phyloP scores from a whole-genome alignment of 441 rosid species.

The Kokia cookei region DNA sequence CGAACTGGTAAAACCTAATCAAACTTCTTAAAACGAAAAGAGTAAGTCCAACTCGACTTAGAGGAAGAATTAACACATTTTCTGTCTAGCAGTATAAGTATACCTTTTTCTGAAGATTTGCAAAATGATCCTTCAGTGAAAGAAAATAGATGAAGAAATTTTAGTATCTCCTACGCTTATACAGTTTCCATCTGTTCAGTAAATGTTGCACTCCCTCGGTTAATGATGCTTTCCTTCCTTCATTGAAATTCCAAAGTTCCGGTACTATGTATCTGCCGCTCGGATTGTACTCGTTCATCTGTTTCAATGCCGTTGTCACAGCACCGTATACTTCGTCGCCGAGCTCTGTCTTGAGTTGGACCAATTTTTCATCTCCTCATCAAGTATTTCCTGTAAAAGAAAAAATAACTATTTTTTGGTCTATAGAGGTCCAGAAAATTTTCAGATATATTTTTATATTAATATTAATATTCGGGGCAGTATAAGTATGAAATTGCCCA shows the following conservation, averaged over 20 bases:
- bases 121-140: not conserved
- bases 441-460: too few relatives aligned
- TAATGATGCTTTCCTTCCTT: constrained; percentile 36
- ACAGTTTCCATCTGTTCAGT: constrained; percentile 22
- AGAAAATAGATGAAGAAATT: not conserved
- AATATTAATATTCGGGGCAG: too few relatives aligned
- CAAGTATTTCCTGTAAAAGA: constrained; percentile 29
- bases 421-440: too few relatives aligned
- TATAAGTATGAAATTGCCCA: too few relatives aligned
- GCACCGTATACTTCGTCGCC: constrained; percentile 33
- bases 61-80: too few relatives aligned
- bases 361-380: constrained; percentile 42
- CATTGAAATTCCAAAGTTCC: constrained; percentile 44
- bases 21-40: too few relatives aligned
- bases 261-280: constrained; percentile 40
- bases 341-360: constrained; percentile 21
- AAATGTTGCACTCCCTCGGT: constrained; percentile 29
- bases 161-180: constrained; percentile 15
- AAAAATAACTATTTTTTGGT: not conserved
- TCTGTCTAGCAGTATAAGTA: too few relatives aligned
- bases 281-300: constrained; percentile 43
- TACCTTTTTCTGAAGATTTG: too few relatives aligned
- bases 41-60: too few relatives aligned
- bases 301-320: constrained; percentile 30
- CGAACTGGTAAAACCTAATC: too few relatives aligned